Conservation (phyloP, 2,329 filamentous ascomycete species). For the Paracoccidioides brasiliensis region DNA sequence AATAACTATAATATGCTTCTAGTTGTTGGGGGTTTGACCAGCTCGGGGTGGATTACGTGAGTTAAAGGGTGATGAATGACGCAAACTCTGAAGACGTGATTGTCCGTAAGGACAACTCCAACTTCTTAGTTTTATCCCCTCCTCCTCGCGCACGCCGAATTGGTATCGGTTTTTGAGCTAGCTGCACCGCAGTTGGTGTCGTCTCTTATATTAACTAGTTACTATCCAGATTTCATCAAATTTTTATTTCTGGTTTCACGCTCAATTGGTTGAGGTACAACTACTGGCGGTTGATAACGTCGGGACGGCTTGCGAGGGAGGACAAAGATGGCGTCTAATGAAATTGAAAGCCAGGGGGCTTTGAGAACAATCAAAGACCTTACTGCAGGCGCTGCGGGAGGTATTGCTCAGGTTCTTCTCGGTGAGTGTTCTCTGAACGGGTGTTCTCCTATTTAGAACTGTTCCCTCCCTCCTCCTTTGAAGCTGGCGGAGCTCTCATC, state of each 20-base stretch:
- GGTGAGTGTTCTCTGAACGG: slow-evolving; percentile 45
- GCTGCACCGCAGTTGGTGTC: neutral
- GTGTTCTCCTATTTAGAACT: neutral
- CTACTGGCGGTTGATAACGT: neutral
- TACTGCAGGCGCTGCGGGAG: slow-evolving; percentile 78
- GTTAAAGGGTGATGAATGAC: no score
- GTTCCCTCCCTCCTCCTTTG: neutral
- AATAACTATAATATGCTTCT: no score
- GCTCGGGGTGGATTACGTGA: no score
- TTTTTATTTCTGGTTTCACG: neutral
- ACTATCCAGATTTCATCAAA: neutral
- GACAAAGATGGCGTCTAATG: slow-evolving; percentile 9
- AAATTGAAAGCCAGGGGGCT: slow-evolving; percentile 29
- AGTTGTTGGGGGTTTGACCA: no score
- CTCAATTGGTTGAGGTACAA: neutral
- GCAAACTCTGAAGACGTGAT: no score
- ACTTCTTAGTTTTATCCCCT: neutral
- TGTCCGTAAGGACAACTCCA: neutral
- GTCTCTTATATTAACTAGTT: neutral
- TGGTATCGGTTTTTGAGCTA: neutral
- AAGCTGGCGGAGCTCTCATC: neutral
- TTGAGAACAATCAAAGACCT: slow-evolving; percentile 71
- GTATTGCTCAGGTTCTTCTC: slow-evolving; percentile 84
- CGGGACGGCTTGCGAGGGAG: neutral
- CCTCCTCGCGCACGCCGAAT: neutral